Evolutionary conservation across 2,329 filamentous ascomycete species (phyloP).

Genomic region (Blastomyces silverae): DNA sequence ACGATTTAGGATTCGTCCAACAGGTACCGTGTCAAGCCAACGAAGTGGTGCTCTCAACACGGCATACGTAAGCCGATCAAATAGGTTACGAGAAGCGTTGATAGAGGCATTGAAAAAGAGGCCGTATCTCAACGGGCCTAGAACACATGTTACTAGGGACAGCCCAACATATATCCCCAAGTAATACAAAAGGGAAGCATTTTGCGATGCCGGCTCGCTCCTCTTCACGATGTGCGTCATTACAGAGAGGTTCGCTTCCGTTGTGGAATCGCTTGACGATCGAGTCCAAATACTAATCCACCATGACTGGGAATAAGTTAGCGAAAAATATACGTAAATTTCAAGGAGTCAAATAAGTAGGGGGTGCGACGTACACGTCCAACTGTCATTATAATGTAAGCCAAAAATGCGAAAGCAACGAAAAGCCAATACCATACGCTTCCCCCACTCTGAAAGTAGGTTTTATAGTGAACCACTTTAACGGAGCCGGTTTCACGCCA

Average conservation of each 20-base stretch:
- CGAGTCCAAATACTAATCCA: constrained; percentile 46
- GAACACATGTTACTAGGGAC: constrained; percentile 50
- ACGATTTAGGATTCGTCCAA: constrained; percentile 69
- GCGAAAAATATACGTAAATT: background rate
- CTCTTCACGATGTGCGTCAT: constrained; percentile 18
- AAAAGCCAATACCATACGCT: constrained; percentile 55
- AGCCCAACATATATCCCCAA: constrained; percentile 61
- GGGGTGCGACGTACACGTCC: constrained; percentile 38
- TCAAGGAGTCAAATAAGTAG: background rate
- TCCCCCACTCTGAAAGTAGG: constrained; percentile 62
- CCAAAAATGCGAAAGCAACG: constrained; percentile 50
- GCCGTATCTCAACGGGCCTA: constrained; percentile 58
- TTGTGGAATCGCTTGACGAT: constrained; percentile 24
- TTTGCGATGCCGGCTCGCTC: background rate
- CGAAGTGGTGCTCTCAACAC: constrained; percentile 66
- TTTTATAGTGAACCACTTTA: constrained; percentile 58
- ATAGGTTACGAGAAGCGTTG: constrained; percentile 61
- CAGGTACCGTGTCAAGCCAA: constrained; percentile 72
- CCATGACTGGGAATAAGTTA: constrained; percentile 33
- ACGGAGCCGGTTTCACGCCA: constrained; percentile 63
- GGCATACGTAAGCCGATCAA: constrained; percentile 58
- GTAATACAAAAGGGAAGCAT: constrained; percentile 52
- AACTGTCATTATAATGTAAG: constrained; percentile 51
- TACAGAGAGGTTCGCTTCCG: constrained; percentile 17
- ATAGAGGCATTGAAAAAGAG: constrained; percentile 60